These are phyloP conservation scores for Peterozyma xylosa DNA, from an alignment of 805 yeast species.

Conservation along the genomic window DNA sequence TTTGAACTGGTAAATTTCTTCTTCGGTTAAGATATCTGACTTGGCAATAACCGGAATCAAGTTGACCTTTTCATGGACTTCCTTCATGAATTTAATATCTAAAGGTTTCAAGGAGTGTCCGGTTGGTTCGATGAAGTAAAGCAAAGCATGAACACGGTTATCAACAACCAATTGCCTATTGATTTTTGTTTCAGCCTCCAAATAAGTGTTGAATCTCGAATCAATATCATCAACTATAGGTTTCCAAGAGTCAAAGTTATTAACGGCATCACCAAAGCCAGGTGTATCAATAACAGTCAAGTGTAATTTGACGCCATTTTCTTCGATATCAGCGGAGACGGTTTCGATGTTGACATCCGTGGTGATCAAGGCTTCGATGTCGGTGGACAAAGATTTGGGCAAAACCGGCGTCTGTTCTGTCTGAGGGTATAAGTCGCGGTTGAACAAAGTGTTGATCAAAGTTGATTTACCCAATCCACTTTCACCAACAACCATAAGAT, in stretches of 20 bases:
- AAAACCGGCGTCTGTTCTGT: background rate
- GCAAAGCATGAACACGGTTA: slow-evolving; percentile 84
- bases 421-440: slow-evolving; percentile 45
- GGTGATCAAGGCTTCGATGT: slow-evolving; percentile 2
- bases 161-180: slow-evolving; percentile 68
- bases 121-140: slow-evolving; percentile 94
- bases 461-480: slow-evolving; percentile 92
- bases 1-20: slow-evolving; percentile 74
- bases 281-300: slow-evolving; percentile 84
- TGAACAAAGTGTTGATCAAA: slow-evolving; percentile 83
- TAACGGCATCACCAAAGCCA: slow-evolving; percentile 88
- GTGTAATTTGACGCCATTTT: slow-evolving; percentile 83
- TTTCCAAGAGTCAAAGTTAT: slow-evolving; percentile 75
- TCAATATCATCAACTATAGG: slow-evolving; percentile 90
- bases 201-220: slow-evolving; percentile 74
- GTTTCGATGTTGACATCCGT: slow-evolving; percentile 51
- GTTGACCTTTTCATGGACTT: slow-evolving; percentile 85
- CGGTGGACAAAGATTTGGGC: background rate
- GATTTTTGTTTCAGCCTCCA: slow-evolving; percentile 83
- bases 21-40: slow-evolving; percentile 86
- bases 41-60: slow-evolving; percentile 93
- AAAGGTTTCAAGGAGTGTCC: slow-evolving; percentile 88
- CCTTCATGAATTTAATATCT: slow-evolving; percentile 83
- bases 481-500: slow-evolving; percentile 86
- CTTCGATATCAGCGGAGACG: slow-evolving; percentile 71